Evolutionary conservation across 2,329 filamentous ascomycete genomes (phyloP).

Genomic region (Aspergillus eucalypticola): DNA sequence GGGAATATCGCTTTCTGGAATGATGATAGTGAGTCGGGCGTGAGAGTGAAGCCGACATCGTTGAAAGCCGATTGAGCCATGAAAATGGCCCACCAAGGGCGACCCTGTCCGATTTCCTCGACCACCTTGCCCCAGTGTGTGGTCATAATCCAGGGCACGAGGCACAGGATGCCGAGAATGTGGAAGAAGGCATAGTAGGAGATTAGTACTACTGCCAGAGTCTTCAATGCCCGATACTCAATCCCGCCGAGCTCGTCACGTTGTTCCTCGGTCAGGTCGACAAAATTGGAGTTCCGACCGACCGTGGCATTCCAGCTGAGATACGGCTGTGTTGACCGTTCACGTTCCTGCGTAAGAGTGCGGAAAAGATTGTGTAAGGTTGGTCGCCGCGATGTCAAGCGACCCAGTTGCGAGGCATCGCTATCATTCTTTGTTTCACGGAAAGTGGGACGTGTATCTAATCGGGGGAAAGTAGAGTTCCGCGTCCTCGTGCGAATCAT

Average conservation of each 20-base stretch:
- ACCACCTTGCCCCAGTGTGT: constrained; percentile 66
- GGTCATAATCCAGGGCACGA: constrained; percentile 78
- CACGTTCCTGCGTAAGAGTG: constrained; percentile 40
- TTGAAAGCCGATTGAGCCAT: constrained; percentile 87
- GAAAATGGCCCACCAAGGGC: constrained; percentile 89
- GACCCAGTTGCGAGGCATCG: constrained; percentile 26
- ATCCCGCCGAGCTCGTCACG: constrained; percentile 94
- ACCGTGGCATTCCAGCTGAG: constrained; percentile 92
- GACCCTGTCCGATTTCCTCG: constrained; percentile 60
- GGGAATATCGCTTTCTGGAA: constrained; percentile 77
- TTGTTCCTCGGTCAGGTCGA: constrained; percentile 84
- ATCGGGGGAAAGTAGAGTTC: constrained; percentile 40
- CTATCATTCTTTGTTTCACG: constrained; percentile 33
- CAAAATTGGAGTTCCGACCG: constrained; percentile 88
- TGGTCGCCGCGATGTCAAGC: constrained; percentile 28
- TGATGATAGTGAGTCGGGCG: constrained; percentile 88
- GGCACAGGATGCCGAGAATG: constrained; percentile 68
- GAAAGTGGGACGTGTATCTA: constrained; percentile 39
- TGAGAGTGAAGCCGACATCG: constrained; percentile 91
- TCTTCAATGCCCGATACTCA: constrained; percentile 90
- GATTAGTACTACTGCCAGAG: constrained; percentile 74
- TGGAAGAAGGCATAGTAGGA: constrained; percentile 84
- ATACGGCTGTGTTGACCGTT: constrained; percentile 70
- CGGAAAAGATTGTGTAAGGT: constrained; percentile 37
- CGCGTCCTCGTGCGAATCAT: constrained; percentile 36